Conservation (phyloP, 2,329 filamentous ascomycete species). For the Hymenoscyphus linearis region DNA sequence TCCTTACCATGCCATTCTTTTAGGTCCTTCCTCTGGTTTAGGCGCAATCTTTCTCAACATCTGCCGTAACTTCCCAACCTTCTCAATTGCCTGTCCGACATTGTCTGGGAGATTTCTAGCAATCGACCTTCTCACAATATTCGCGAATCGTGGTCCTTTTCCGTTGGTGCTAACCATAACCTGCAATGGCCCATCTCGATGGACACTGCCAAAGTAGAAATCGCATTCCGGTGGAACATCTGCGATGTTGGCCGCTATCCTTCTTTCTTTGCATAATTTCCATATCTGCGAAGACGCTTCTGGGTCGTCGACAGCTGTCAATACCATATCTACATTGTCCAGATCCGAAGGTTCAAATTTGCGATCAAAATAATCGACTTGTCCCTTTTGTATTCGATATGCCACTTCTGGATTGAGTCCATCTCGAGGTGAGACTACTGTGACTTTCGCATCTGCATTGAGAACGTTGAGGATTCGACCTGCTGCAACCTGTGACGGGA, state of each 20-base stretch:
- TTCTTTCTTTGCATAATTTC: slow-evolving; percentile 82
- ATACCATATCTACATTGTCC: slow-evolving; percentile 80
- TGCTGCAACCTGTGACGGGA: slow-evolving; percentile 72
- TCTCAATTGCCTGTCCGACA: slow-evolving; percentile 78
- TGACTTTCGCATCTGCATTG: slow-evolving; percentile 89
- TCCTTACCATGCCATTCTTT: slow-evolving; percentile 78
- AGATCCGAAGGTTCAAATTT: slow-evolving; percentile 84
- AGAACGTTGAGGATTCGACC: slow-evolving; percentile 91
- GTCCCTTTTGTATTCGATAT: slow-evolving; percentile 67
- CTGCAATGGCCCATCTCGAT: slow-evolving; percentile 91
- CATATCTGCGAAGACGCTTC: slow-evolving; percentile 86
- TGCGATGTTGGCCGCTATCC: slow-evolving; percentile 89
- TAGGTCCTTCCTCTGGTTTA: slow-evolving; percentile 65
- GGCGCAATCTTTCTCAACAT: slow-evolving; percentile 77
- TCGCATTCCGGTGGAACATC: slow-evolving; percentile 96
- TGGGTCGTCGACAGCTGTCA: slow-evolving; percentile 90
- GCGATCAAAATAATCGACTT: slow-evolving; percentile 77
- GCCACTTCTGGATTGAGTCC: slow-evolving; percentile 87
- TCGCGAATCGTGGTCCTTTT: slow-evolving; percentile 87
- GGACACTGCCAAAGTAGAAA: slow-evolving; percentile 96
- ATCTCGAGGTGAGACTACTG: slow-evolving; percentile 71
- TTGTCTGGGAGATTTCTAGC: slow-evolving; percentile 70
- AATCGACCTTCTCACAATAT: slow-evolving; percentile 78
- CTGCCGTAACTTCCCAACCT: slow-evolving; percentile 72
- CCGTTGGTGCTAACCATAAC: slow-evolving; percentile 99